Conservation (phyloP, 371 early-diverging fungal species). For the Umbelopsis sp. region DNA sequence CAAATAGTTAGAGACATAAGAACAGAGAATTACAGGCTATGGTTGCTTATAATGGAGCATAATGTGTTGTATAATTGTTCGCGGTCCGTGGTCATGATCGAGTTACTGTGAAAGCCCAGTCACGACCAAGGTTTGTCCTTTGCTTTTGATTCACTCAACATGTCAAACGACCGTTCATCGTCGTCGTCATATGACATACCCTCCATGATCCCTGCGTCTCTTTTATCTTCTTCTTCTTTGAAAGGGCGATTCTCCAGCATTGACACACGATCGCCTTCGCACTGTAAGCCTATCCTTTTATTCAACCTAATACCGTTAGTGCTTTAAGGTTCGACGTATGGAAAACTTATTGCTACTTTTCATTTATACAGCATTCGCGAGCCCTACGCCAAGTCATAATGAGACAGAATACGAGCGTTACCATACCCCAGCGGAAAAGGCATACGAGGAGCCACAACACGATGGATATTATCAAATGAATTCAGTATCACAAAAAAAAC, state of each 20-base stretch:
- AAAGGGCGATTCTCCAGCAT: background rate
- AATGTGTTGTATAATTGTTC: background rate
- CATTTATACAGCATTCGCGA: background rate
- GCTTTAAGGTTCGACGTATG: background rate
- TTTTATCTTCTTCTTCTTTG: background rate
- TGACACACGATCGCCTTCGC: background rate
- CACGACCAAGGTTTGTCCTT: conserved; percentile 1
- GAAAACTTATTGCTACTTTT: background rate
- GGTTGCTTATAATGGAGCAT: conserved; percentile 3
- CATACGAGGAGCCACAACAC: too few relatives aligned
- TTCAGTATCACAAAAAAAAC: too few relatives aligned
- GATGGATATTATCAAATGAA: too few relatives aligned
- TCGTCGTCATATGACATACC: conserved; percentile 4
- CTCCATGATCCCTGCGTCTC: background rate
- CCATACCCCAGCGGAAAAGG: too few relatives aligned
- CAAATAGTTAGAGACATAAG: too few relatives aligned
- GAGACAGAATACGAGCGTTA: too few relatives aligned
- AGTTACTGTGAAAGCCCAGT: background rate
- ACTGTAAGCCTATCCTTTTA: background rate
- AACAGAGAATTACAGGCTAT: background rate
- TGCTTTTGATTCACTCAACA: background rate
- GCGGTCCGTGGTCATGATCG: background rate
- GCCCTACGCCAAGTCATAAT: too few relatives aligned
- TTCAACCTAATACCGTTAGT: background rate
- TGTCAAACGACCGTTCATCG: background rate